These are phyloP conservation scores for Lepidium didymum DNA, from an alignment of 345 rosid species.

Conservation along the genomic window DNA sequence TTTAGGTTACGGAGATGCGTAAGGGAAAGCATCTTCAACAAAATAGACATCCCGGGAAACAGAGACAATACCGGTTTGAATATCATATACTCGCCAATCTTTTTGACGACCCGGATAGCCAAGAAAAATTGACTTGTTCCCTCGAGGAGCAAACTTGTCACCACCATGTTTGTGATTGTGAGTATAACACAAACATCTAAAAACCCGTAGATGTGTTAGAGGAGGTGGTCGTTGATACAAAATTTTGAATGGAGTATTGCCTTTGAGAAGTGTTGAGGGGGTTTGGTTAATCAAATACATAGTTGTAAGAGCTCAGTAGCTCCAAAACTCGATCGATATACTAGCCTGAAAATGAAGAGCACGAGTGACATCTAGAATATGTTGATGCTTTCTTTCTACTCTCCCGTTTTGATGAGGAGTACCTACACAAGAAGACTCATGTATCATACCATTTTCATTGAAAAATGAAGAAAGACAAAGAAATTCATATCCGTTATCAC, in stretches of 20 bases:
- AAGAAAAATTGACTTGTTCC: too few species aligned
- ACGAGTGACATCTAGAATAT: too few species aligned
- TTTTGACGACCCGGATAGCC: too few species aligned
- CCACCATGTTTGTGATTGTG: not conserved
- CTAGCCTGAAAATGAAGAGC: not conserved
- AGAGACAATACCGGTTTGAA: too few species aligned
- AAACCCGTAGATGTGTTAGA: rapidly evolving
- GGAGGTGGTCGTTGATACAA: not conserved
- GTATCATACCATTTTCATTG: not conserved
- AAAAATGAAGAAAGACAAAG: not conserved
- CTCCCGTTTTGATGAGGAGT: not conserved
- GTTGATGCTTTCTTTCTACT: not conserved
- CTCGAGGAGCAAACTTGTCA: not conserved
- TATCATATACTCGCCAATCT: too few species aligned
- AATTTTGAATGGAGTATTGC: not conserved
- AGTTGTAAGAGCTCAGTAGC: not conserved
- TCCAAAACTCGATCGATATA: not conserved
- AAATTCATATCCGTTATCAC: not conserved
- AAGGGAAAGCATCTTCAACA: too few species aligned
- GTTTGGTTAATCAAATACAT: not conserved
- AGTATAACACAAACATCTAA: not conserved
- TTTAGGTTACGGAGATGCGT: too few species aligned
- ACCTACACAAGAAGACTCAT: not conserved
- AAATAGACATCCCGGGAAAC: too few species aligned
- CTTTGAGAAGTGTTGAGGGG: not conserved